Conservation (phyloP, 108 stramenopile genomes). For the Aurantiochytrium sp. region DNA sequence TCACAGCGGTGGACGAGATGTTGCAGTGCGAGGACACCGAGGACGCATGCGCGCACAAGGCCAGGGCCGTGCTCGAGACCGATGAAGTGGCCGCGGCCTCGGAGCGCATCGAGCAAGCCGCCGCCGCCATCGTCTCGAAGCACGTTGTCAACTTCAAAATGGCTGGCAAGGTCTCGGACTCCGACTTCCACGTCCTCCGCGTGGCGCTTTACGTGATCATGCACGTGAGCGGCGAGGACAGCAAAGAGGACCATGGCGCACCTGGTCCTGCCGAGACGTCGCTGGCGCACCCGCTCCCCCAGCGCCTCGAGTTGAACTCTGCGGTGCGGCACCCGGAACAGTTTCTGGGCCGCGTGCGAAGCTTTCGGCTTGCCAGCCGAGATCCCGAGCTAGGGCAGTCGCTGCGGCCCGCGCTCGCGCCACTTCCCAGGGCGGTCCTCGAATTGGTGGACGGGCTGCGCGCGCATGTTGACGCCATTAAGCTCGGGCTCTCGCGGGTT, state of each 20-base stretch:
- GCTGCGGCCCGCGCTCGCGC: background rate
- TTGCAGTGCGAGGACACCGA: background rate
- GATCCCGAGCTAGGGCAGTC: background rate
- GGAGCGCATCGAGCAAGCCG: background rate
- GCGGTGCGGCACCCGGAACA: conserved; percentile 7
- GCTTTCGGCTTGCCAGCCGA: background rate
- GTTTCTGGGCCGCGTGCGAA: background rate
- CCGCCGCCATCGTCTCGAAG: background rate
- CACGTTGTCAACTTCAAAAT: background rate
- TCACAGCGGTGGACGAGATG: background rate
- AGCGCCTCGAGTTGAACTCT: background rate
- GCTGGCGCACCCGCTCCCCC: background rate
- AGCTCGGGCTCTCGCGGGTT: background rate
- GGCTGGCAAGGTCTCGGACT: background rate
- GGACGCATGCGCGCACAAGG: background rate
- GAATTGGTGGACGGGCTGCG: background rate
- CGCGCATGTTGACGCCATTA: background rate
- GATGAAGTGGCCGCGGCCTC: background rate
- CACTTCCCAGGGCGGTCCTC: background rate
- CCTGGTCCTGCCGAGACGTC: background rate
- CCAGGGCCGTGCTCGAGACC: background rate
- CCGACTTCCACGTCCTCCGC: background rate
- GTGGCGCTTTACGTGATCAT: background rate
- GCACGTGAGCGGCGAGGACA: background rate
- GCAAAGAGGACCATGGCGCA: background rate